These are phyloP conservation scores for Colletotrichum aenigma DNA, from an alignment of 2,329 filamentous ascomycete species.

Conservation along the genomic window DNA sequence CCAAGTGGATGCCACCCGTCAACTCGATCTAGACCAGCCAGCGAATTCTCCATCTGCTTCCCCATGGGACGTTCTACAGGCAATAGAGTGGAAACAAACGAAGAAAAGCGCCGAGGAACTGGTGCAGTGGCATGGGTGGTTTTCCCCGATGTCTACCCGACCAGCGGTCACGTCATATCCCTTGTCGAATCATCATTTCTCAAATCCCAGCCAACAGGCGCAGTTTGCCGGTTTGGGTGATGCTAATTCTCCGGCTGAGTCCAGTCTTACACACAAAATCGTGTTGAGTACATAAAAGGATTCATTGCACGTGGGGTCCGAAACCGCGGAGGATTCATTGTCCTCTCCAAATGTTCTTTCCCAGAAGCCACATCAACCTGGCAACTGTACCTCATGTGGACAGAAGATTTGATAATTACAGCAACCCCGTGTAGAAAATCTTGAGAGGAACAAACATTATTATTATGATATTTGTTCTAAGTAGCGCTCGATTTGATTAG, in stretches of 20 bases:
- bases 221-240: neutral
- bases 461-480: neutral
- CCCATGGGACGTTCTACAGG: neutral
- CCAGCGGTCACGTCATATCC: constrained; percentile 2
- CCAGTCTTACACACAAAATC: rapidly evolving
- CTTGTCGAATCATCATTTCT: neutral
- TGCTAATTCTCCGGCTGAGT: neutral
- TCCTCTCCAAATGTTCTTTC: neutral
- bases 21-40: neutral
- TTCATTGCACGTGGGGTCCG: neutral
- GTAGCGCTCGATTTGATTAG: rapidly evolving
- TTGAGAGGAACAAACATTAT: neutral
- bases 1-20: neutral
- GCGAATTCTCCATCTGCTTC: neutral
- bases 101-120: neutral
- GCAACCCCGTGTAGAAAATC: rapidly evolving
- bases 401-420: neutral
- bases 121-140: neutral
- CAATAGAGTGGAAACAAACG: neutral
- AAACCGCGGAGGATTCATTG: neutral
- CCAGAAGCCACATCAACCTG: neutral
- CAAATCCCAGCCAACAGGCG: neutral
- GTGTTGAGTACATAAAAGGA: neutral
- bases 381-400: rapidly evolving
- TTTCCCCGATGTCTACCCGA: constrained; percentile 4